These are phyloP conservation scores for Flaveria linearis DNA, from an alignment of 129 eudicot species.

Conservation along the genomic window DNA sequence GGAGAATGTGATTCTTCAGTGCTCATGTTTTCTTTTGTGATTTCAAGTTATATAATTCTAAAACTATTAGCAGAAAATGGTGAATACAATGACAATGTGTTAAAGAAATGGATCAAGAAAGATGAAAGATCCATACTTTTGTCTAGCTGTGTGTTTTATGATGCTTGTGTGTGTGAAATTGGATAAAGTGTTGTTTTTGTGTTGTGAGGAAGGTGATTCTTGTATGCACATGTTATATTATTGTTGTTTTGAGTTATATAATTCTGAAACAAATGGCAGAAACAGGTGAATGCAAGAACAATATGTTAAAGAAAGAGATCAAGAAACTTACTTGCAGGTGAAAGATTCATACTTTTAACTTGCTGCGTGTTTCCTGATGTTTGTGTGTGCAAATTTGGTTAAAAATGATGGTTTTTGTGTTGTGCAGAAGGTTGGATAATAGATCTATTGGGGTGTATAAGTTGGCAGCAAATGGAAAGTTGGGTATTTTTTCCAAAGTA, in stretches of 20 bases:
- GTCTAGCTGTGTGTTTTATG: not conserved
- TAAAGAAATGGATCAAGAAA: too few species aligned
- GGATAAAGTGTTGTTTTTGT: not conserved
- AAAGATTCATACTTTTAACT: constrained; percentile 25
- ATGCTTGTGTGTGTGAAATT: not conserved
- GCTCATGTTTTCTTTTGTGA: too few species aligned
- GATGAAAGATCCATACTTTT: not conserved
- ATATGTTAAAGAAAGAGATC: not conserved
- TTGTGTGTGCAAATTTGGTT: constrained; percentile 28
- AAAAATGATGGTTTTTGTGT: not conserved
- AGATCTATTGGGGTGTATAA: too few species aligned
- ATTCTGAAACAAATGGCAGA: constrained; percentile 13
- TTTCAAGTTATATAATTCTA: too few species aligned
- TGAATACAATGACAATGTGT: too few species aligned
- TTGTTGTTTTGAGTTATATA: not conserved
- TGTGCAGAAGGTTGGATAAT: too few species aligned
- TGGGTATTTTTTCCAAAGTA: too few species aligned
- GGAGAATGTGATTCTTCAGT: too few species aligned
- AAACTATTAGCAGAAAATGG: too few species aligned
- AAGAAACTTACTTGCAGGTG: constrained; percentile 37
- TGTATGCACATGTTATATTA: constrained; percentile 44
- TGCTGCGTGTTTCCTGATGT: constrained; percentile 33
- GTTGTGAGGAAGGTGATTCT: constrained; percentile 31
- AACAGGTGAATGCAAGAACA: constrained; percentile 13
- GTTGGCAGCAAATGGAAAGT: too few species aligned